Evolutionary conservation across 2,329 filamentous ascomycete species (phyloP), one percentile per base, ranked within the genome.

Genomic region (Hyphodiscus sp.): DNA sequence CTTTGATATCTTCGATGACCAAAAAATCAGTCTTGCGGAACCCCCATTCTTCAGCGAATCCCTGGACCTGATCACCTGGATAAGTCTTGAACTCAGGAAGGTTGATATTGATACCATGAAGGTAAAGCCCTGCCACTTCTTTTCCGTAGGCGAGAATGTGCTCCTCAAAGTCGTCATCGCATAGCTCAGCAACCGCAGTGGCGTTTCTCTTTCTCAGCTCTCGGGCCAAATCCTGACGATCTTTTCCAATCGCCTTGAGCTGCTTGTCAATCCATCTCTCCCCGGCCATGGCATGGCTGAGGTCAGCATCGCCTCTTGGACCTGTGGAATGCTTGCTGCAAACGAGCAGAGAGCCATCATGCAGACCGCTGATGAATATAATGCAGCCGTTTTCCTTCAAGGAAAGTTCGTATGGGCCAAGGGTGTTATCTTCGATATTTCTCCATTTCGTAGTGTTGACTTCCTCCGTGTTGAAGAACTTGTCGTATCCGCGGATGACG

Each of bases 371-470:
- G 45, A 99, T 84, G 74, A 99, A 99, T 62, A 99, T 96, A 70
- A 99, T 99, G 71, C 94, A 99, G n/a, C 94, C 94, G 65, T 99
- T 99, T 72, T 99, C 94, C 73, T 99, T 99, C 50, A 97, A 82
- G 54, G 91, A 97, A 52, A 99, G 75, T 72, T 99, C 94, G 64
- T 97, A 99, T 0, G 94, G 94, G 0, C 90, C 91, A 59, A 82
- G 75, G 0, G 94, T 97, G 52, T 87, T 79, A 26, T 72, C 71
- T 66, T 86, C 76, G 56, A 99, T 89, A 65, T 86, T 88, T 16
- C 75, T 70, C 94, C 94, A 99, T 63, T 85, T 80, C 2, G 94
- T 99, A 60, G 87, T 82, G 46, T 74, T 70, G 8, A 95, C 86
- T 72, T 99, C 94, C 49, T 82, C 81, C 42, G 89, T 80, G 64